Evolutionary conservation across 495 filamentous ascomycete genomes (phyloP), one percentile per base, ranked within the genome.

Genomic region (Chaetomium cochliodes): DNA sequence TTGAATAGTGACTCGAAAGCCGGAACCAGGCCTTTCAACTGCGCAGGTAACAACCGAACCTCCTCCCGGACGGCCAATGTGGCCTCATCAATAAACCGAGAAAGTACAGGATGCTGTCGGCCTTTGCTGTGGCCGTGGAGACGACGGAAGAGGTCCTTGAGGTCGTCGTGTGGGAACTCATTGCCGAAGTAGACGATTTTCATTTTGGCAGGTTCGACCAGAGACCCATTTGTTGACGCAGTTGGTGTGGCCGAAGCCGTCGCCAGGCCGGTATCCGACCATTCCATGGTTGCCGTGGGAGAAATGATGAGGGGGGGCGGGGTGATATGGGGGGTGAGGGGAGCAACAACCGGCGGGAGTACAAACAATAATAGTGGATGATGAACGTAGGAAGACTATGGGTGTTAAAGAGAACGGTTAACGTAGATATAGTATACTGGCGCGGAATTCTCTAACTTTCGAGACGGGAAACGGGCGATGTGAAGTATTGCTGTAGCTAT

Each of bases 21-120:
- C 1, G 55, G 55, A 13, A 58, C 18, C 9, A 42, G 2, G 3
- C 9, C 16, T 26, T 37, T 58, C n/a, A 58, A 30, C 5, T 13
- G 12, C 0, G 20, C 3, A 5, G 55, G 55, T 5, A 58, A 37
- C n/a, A 12, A n/a, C 11, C 20, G 2, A 11, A 58, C 20, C 22
- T 58, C 55, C 7, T 58, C 55, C 28, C 39, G 55, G 37, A 58
- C 6, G n/a, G 55, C 55, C n/a, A 42, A 37, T 2, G 33, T 58
- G 5, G 37, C 37, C 13, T 58, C 55, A 37, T 18, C 5, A 5
- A 58, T 25, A 30, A 58, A 58, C 18, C 18, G 8, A 9, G 55
- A 20, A 37, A 58, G 37, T 9, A 44, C 9, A 2, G 55, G 55
- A 18, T 58, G 22, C 2, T 2, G n/a, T 12, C 55, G 7, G 37